Evolutionary conservation across 2,329 filamentous ascomycete species (phyloP), one percentile per base, ranked within the genome.

Genomic region (Emericellopsis cladophorae): DNA sequence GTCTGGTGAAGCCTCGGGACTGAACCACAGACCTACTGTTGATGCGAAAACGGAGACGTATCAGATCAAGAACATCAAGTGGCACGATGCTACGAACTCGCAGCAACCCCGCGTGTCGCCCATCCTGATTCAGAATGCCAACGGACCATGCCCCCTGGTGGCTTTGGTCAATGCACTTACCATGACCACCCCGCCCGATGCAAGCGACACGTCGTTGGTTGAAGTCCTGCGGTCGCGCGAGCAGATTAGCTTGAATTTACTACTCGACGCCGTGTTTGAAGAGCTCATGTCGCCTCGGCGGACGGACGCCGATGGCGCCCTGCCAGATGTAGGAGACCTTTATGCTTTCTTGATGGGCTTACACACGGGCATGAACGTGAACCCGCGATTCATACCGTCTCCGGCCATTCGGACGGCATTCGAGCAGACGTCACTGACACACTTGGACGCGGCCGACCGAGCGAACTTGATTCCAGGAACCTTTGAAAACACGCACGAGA

Each of bases 321-420:
- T 96, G 21, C 90, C 90, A 0, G 92, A 96, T 55, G 82, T 96
- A 9, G 75, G 81, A 31, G 89, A 95, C 44, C 68, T 98, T 2
- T 94, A 95, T 57, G 71, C 74, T 7, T 98, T 98, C 54, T 67
- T 98, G 2, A 76, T 92, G 42, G 84, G 86, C 36, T 66, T 98
- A 3, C 87, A 95, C 51, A 96, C 89, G 0, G 92, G 92, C 31
- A 95, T 98, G 85, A 98, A 96, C 52, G 90, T 96, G 43, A 98
- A 98, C 48, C 92, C 92, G 3, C 78, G 84, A 16, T 92, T 95
- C 47, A 72, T 93, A 7, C 72, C 85, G 2, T 70, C 66, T 0
- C 55, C 62, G 7, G 65, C 72, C 12, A 58, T 67, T 16, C 54
- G 65, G 24, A 59, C 51, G 41, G 66, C 68, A 2, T 67, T 70